These are phyloP conservation scores for Saturnispora sekii DNA, from an alignment of 805 yeast species.

Conservation along the genomic window DNA sequence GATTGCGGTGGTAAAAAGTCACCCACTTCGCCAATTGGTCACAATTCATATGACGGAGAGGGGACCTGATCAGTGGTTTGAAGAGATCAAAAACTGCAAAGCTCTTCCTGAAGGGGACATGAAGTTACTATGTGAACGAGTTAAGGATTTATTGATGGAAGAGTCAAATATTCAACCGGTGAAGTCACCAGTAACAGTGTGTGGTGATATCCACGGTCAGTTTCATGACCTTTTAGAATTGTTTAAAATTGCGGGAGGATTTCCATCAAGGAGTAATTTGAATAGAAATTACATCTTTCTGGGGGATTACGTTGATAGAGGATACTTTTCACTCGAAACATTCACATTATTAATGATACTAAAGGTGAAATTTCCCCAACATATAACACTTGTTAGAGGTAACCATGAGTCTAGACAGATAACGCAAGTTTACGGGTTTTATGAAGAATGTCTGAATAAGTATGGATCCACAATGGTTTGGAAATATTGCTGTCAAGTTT, in stretches of 20 bases:
- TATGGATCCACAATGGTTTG: slow-evolving; percentile 93
- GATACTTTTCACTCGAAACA: slow-evolving; percentile 91
- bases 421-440: slow-evolving; percentile 97
- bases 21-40: neutral
- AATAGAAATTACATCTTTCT: slow-evolving; percentile 63
- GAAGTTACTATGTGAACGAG: slow-evolving; percentile 94
- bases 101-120: slow-evolving; percentile 84
- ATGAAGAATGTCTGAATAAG: slow-evolving; percentile 88
- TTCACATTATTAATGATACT: slow-evolving; percentile 89
- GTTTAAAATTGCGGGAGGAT: slow-evolving; percentile 86
- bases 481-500: slow-evolving; percentile 95
- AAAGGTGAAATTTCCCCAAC: slow-evolving; percentile 62
- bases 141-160: slow-evolving; percentile 90
- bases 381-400: slow-evolving; percentile 88
- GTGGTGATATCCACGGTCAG: slow-evolving; percentile 98
- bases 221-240: slow-evolving; percentile 89
- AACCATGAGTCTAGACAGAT: slow-evolving; percentile 96
- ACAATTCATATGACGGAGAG: slow-evolving; percentile 33
- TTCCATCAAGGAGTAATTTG: slow-evolving; percentile 54
- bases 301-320: slow-evolving; percentile 97
- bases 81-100: slow-evolving; percentile 82
- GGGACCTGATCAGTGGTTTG: slow-evolving; percentile 96
- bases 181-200: slow-evolving; percentile 85
- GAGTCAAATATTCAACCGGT: slow-evolving; percentile 94
- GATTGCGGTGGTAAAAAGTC: neutral